These are phyloP conservation scores for Magnolia kwangsiensis DNA, from an alignment of 164 flowering plant genomes.

Conservation along the genomic window DNA sequence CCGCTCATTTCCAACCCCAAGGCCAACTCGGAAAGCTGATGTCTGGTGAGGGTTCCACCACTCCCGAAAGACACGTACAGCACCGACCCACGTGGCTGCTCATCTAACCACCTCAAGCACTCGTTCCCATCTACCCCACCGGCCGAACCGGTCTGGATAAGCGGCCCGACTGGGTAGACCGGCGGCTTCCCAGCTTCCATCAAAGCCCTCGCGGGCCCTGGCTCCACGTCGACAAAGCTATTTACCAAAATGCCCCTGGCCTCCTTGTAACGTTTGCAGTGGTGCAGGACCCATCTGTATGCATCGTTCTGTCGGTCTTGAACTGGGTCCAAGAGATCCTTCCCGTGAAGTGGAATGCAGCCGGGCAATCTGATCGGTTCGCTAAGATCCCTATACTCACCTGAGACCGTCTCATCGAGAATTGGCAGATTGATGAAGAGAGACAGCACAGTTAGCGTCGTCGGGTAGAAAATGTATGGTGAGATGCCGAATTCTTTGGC, in stretches of 20 bases:
- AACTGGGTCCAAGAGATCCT: constrained; percentile 24
- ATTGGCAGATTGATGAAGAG: constrained; percentile 24
- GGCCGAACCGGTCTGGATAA: constrained; percentile 7
- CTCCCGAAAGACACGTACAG: constrained; percentile 41
- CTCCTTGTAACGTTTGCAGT: constrained; percentile 1
- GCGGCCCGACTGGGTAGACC: constrained; percentile 36
- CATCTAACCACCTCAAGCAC: constrained; percentile 36
- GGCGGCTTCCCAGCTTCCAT: constrained; percentile 11
- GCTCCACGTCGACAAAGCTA: constrained; percentile 23
- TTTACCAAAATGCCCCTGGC: constrained; percentile 33
- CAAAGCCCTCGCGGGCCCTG: constrained; percentile 19
- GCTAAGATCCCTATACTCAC: constrained; percentile 29
- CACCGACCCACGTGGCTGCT: constrained; percentile 34
- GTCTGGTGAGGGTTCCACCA: constrained; percentile 33
- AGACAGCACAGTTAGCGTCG: constrained; percentile 29
- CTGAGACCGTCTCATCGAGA: constrained; percentile 21
- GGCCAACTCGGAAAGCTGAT: constrained; percentile 33
- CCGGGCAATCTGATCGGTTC: constrained; percentile 34
- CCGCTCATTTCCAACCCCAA: constrained; percentile 36
- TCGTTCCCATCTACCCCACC: background rate
- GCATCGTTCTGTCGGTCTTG: constrained; percentile 27
- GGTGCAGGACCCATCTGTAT: constrained; percentile 20
- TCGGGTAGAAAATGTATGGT: constrained; percentile 34
- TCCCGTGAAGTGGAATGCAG: constrained; percentile 27
- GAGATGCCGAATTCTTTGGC: constrained; percentile 28